Conservation (phyloP, 2,329 filamentous ascomycete species). For the Aspergillus quadricinctus region DNA sequence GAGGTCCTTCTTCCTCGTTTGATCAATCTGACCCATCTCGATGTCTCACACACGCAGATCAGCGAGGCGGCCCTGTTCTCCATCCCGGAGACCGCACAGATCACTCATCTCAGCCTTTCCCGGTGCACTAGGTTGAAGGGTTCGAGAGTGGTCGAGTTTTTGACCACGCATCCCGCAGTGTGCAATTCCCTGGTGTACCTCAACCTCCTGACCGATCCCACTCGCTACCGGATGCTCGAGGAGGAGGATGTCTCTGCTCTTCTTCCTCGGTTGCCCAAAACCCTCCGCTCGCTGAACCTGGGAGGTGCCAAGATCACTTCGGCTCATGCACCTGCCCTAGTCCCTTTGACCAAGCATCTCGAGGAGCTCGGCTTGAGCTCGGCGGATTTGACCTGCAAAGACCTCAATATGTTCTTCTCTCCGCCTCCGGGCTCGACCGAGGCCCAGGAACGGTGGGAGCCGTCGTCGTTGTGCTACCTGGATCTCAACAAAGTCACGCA, state of each 20-base stretch:
- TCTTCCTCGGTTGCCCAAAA: conserved; percentile 61
- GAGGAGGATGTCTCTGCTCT: conserved; percentile 62
- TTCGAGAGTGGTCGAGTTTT: conserved; percentile 63
- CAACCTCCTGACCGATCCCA: conserved; percentile 67
- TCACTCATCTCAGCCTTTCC: conserved; percentile 74
- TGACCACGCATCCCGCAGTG: conserved; percentile 66
- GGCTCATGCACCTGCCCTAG: conserved; percentile 60
- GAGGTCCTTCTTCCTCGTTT: conserved; percentile 69
- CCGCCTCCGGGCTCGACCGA: conserved; percentile 11
- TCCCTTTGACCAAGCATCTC: conserved; percentile 64
- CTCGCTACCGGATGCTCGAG: conserved; percentile 67
- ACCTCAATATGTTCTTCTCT: conserved; percentile 62
- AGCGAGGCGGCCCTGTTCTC: conserved; percentile 66
- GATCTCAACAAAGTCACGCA: conserved; percentile 68
- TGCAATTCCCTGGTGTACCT: conserved; percentile 62
- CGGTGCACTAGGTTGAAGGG: conserved; percentile 69
- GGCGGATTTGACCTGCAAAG: conserved; percentile 57
- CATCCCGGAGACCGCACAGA: conserved; percentile 65
- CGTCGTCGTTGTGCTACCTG: conserved; percentile 66
- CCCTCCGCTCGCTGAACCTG: conserved; percentile 68
- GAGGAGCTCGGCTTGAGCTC: conserved; percentile 73
- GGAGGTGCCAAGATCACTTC: conserved; percentile 68
- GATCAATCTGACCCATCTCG: conserved; percentile 66
- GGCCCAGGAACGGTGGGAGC: conserved; percentile 44
- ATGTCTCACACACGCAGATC: conserved; percentile 73